These are phyloP conservation scores for Populus hybrid DNA, from an alignment of 441 rosid genomes.

Conservation along the genomic window DNA sequence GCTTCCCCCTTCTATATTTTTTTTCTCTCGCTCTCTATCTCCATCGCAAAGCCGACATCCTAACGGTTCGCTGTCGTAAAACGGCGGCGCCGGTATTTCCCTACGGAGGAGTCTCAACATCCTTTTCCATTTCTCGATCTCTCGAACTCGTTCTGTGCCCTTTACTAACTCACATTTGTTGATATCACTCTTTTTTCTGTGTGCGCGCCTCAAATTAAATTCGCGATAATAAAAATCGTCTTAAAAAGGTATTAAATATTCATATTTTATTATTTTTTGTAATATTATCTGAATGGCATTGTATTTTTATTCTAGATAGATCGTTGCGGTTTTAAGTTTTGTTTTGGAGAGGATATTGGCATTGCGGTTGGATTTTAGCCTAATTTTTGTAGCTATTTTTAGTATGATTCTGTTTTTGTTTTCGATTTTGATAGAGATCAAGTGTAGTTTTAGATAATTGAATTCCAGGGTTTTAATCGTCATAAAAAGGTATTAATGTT, in stretches of 20 bases:
- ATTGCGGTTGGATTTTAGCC: background rate
- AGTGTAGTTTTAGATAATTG: background rate
- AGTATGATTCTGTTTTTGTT: background rate
- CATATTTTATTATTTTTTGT: background rate
- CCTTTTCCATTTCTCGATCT: conserved; percentile 17
- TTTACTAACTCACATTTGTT: conserved; percentile 10
- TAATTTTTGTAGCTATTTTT: background rate
- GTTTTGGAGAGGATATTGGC: background rate
- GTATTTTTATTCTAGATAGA: background rate
- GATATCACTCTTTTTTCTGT: background rate
- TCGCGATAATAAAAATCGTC: background rate
- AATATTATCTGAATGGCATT: too few species aligned
- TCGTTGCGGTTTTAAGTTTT: background rate
- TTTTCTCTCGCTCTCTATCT: conserved; percentile 22
- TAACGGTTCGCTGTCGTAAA: conserved; percentile 56
- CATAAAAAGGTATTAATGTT: conserved; percentile 5
- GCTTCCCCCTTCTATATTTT: background rate
- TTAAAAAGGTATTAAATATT: background rate
- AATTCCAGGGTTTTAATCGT: background rate
- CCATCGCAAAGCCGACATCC: conserved; percentile 51
- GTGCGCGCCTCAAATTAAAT: background rate
- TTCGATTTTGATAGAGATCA: too few species aligned
- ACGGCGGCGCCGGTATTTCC: conserved; percentile 23
- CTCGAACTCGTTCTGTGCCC: conserved; percentile 11
- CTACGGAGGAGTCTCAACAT: conserved; percentile 7